Evolutionary conservation across 208 protist genomes (phyloP), one percentile per base, ranked within the genome.

Genomic region (Strigomonas culicis): DNA sequence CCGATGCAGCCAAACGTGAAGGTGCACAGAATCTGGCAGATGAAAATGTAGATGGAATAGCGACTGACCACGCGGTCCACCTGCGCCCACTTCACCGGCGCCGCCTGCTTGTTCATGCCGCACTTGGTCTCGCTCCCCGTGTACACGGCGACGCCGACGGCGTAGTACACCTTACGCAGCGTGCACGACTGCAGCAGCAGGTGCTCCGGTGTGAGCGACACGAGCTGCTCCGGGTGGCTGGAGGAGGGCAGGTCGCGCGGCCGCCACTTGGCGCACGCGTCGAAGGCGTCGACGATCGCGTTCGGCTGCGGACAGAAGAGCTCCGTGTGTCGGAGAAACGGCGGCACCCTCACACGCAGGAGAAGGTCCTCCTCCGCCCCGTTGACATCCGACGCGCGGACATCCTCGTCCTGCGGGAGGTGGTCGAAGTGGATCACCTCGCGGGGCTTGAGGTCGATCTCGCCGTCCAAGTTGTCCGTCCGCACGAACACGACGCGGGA

Each of bases 51-150:
- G 27, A 98, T 82, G 0, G 94, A 79, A 65, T 93, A 92, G 10
- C 61, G 56, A 32, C 90, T 97, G 28, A 98, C 80, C 27, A 82
- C 69, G 50, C 82, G 63, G 66, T 99, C 97, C 43, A 98, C 84
- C 65, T 92, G 82, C 0, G 97, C 98, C 84, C 92, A 94, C 66
- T 99, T 99, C 0, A 89, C 80, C 1, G 86, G 84, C 15, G 96
- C 58, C 7, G 43, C 47, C 22, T 78, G 70, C 62, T 97, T 98
- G 67, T 98, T 98, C 80, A 92, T 86, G 27, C 92, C 84, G 43
- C 91, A 90, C 72, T 98, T 99, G 0, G 96, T 99, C 34, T 99
- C 86, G 47, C 92, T 72, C n/a, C 97, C 97, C 6, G 97, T 98
- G 68, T 98, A 99, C 3, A 98, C 90, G 0, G 84, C 93, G 0